Evolutionary conservation across 345 rosid species (phyloP).

Genomic region (Melaleuca quinquenervia): DNA sequence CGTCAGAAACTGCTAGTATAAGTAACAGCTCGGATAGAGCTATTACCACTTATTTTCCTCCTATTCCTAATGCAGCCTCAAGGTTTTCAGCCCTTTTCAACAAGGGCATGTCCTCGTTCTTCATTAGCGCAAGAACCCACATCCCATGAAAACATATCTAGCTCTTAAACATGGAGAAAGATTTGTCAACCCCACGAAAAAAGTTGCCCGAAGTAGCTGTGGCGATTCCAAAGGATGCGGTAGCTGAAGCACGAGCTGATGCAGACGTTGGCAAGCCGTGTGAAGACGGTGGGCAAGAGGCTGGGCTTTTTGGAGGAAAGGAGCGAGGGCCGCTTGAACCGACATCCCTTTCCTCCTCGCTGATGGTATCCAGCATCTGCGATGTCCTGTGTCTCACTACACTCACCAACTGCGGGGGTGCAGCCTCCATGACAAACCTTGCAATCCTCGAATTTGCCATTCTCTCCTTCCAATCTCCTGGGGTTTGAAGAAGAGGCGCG

Average conservation of each 20-base stretch:
- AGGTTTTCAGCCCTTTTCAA: background rate
- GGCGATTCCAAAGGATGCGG: background rate
- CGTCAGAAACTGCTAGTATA: background rate
- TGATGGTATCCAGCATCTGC: slow-evolving; percentile 73
- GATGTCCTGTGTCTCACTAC: slow-evolving; percentile 71
- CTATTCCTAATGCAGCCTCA: background rate
- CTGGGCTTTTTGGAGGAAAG: background rate
- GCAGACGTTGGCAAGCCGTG: background rate
- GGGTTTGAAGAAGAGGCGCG: background rate
- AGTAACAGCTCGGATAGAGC: background rate
- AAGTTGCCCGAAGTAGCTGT: slow-evolving; percentile 7
- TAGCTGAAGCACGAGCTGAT: background rate
- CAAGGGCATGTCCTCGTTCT: background rate
- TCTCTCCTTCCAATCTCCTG: background rate
- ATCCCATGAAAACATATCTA: background rate
- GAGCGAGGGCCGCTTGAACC: slow-evolving; percentile 8
- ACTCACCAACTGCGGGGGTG: slow-evolving; percentile 73
- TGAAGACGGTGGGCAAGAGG: background rate
- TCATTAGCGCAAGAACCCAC: background rate
- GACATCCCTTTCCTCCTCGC: slow-evolving; percentile 61
- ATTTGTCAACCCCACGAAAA: slow-evolving; percentile 11
- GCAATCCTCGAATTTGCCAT: slow-evolving; percentile 67
- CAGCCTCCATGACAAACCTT: slow-evolving; percentile 73
- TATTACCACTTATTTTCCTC: background rate
- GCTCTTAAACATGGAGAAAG: slow-evolving; percentile 19